Base-by-base conservation (phyloP, 148 eudicot species). In the Cornus kousa region DNA sequence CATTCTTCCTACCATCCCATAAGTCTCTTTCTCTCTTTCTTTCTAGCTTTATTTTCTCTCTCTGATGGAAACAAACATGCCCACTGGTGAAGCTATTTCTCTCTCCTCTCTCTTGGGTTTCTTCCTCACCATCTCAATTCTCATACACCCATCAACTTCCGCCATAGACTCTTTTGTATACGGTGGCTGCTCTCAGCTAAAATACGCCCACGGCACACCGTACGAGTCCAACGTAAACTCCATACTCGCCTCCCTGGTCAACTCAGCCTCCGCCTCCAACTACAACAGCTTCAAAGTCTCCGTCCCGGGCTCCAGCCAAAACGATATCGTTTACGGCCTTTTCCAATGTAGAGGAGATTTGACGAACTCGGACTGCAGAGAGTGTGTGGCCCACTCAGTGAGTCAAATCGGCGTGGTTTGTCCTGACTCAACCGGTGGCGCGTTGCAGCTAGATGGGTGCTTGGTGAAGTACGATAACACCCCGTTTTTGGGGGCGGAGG, bases 141-240 rank as follows among this genome's bases (percentile, higher is more conserved):
- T 80, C 60, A 5, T 71, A 5, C 33, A 17, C 43, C 80, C 75
- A 11, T 75, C 87, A 9, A 37, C 37, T 22, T 76, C 80, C 7
- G 72, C 83, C 46, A 66, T 66, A 1, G 80, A 71, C 39, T 73
- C 85, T 33, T 83, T 87, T 82, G 10, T 86, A 0, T 90, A 90
- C 64, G 89, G 73, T 5, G 93, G 93, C 3, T 90, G 93, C 40
- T 78, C 93, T 5, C 87, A 74, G 33, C 55, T 32, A 1, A 80
- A 81, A 40, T 90, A 71, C 85, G 17, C 32, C 0, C 83, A 86
- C 1, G 84, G 75, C 37, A 74, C 87, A 0, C 79, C 78, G 0
- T 88, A 87, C 87, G 87, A 87, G 55, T 76, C 86, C 35, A 87
- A 80, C 83, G 78, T 90, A 78, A 86, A 88, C 86, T 81, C 90